phyloP scores from a whole-genome alignment of 768 basidiomycete species.

The Coprinellus micaceus region DNA sequence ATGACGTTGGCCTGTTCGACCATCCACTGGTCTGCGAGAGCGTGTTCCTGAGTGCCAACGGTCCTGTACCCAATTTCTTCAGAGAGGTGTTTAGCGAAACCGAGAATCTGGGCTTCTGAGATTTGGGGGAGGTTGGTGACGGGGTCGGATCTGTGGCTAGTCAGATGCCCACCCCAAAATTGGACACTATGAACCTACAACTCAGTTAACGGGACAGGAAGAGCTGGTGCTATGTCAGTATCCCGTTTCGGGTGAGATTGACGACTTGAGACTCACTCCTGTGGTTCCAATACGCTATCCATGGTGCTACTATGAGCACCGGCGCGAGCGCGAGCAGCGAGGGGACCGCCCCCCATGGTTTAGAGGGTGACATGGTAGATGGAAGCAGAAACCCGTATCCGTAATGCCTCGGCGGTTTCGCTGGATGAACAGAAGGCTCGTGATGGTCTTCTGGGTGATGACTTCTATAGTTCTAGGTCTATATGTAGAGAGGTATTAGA shows the following conservation, averaged over 20 bases:
- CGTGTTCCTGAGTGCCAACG: slow-evolving; percentile 87
- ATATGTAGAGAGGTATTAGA: not conserved
- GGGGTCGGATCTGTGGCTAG: slow-evolving; percentile 39
- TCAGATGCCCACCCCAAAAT: not conserved
- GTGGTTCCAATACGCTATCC: slow-evolving; percentile 46
- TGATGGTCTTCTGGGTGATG: not conserved
- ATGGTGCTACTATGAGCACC: slow-evolving; percentile 47
- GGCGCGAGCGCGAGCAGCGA: slow-evolving; percentile 55
- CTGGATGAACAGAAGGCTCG: not conserved
- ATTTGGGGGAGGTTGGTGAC: slow-evolving; percentile 61
- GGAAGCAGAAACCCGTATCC: slow-evolving; percentile 5
- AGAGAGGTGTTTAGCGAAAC: slow-evolving; percentile 62
- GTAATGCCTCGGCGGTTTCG: not conserved
- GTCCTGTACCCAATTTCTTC: slow-evolving; percentile 90
- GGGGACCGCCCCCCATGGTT: slow-evolving; percentile 55
- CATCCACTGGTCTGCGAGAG: slow-evolving; percentile 82
- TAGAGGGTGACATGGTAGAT: slow-evolving; percentile 23
- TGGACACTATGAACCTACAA: slow-evolving; percentile 37
- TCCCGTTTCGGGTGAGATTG: not conserved
- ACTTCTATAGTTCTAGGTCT: not conserved
- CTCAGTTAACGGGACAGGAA: slow-evolving; percentile 53
- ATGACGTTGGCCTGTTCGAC: slow-evolving; percentile 59
- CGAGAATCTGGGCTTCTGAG: slow-evolving; percentile 66
- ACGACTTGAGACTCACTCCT: slow-evolving; percentile 33
- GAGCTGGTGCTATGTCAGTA: slow-evolving; percentile 32